phyloP scores from a whole-genome alignment of 179 eudicot genomes.

The Carnegiea gigantea region DNA sequence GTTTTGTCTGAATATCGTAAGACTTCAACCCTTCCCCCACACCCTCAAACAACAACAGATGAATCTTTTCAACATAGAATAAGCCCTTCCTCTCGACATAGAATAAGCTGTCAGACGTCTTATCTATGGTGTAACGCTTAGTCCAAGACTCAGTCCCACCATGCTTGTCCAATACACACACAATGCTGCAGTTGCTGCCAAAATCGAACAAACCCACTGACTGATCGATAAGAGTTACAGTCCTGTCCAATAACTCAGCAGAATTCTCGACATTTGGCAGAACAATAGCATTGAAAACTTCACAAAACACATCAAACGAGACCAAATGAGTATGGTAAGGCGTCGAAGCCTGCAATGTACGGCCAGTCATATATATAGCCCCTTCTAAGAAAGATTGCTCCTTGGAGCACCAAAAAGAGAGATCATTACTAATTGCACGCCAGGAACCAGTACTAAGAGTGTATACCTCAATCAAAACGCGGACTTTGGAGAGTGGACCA shows the following conservation, averaged over 20 bases:
- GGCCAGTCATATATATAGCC: constrained; percentile 8
- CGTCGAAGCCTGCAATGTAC: background rate
- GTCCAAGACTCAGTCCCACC: background rate
- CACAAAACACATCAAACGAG: constrained; percentile 4
- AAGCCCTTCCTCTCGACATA: background rate
- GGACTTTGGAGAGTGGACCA: background rate
- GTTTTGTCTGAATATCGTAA: background rate
- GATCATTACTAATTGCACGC: background rate
- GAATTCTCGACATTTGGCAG: background rate
- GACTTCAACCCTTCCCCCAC: background rate
- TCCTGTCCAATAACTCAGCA: background rate
- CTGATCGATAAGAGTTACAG: background rate
- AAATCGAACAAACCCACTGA: constrained; percentile 5
- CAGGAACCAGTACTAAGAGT: background rate
- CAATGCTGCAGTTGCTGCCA: background rate
- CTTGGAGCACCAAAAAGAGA: background rate
- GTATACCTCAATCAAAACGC: background rate
- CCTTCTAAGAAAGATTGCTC: constrained; percentile 1
- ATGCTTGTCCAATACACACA: background rate
- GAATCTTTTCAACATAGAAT: background rate
- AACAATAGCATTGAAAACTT: background rate
- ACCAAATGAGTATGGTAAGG: constrained; percentile 9
- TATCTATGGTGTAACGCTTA: background rate
- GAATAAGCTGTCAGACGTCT: background rate
- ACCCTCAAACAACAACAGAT: constrained; percentile 3